A percentile compares a stretch with the other conserved stretches of the same genome.
Evolutionary conservation across 1,139 yeast genomes (phyloP).

Genomic region (Yamadazyma trypodendri): DNA sequence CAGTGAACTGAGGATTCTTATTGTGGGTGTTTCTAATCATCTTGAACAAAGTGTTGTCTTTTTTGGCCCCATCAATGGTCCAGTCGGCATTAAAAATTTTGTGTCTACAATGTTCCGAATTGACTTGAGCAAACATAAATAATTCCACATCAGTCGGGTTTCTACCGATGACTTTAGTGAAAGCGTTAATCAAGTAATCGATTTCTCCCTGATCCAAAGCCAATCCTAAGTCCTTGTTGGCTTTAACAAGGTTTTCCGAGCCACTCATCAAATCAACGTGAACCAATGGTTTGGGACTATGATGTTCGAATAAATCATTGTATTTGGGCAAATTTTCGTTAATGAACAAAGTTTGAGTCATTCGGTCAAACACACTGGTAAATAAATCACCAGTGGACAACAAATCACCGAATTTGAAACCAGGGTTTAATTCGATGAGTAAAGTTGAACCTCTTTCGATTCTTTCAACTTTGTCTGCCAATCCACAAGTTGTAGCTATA

Average conservation of each 20-base stretch:
- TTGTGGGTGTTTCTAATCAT: conserved; percentile 96
- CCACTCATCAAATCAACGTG: conserved; percentile 64
- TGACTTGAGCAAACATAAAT: conserved; percentile 99
- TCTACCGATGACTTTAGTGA: conserved; percentile 70
- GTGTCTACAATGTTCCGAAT: conserved; percentile 99
- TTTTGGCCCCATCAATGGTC: conserved; percentile 84
- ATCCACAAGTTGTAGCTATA: conserved; percentile 86
- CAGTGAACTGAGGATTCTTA: conserved; percentile 75
- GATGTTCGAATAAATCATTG: conserved; percentile 74
- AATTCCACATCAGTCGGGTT: conserved; percentile 98
- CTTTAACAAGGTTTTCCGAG: conserved; percentile 62
- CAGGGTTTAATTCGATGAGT: conserved; percentile 65
- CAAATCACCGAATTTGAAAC: conserved; percentile 49
- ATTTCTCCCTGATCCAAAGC: conserved; percentile 94
- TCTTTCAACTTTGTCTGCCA: conserved; percentile 66
- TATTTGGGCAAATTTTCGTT: conserved; percentile 53
- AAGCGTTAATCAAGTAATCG: conserved; percentile 80
- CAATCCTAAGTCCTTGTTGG: conserved; percentile 82
- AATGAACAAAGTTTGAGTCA: conserved; percentile 79
- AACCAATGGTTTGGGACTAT: conserved; percentile 82
- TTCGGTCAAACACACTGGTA: conserved; percentile 82
- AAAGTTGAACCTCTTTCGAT: conserved; percentile 89
- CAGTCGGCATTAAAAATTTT: conserved; percentile 98
- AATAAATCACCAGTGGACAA: conserved; percentile 39
- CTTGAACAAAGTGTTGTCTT: conserved; percentile 76